phyloP scores from a whole-genome alignment of 345 rosid genomes.

The Gossypium mustelinum region DNA sequence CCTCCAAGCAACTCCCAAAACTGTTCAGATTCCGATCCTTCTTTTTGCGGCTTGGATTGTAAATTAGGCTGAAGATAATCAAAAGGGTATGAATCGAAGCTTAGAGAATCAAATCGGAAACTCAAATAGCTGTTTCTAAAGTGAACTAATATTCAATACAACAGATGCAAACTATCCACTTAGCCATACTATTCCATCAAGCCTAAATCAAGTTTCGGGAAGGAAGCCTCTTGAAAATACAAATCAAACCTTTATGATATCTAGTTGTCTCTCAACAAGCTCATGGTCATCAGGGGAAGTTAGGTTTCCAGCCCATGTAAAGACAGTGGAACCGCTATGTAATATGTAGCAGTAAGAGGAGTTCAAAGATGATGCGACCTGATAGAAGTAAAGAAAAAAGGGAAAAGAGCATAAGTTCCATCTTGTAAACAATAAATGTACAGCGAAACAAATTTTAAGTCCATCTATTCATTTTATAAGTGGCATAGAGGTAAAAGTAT shows the following conservation, averaged over 20 bases:
- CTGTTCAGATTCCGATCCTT: slow-evolving; percentile 87
- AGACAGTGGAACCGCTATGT: slow-evolving; percentile 68
- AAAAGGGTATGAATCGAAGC: slow-evolving; percentile 18
- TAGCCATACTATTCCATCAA: slow-evolving; percentile 6
- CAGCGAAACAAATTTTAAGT: not conserved
- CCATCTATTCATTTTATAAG: not conserved
- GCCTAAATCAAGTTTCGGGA: slow-evolving; percentile 1
- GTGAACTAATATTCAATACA: not conserved
- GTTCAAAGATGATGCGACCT: slow-evolving; percentile 87
- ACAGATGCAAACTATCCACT: not conserved
- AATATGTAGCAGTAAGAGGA: slow-evolving; percentile 92
- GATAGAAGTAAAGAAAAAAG: slow-evolving; percentile 18
- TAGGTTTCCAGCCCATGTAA: slow-evolving; percentile 91
- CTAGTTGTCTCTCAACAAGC: slow-evolving; percentile 89
- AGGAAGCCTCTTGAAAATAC: slow-evolving; percentile 12
- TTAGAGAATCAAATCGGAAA: slow-evolving; percentile 7
- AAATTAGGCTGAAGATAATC: slow-evolving; percentile 68
- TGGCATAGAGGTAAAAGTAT: not conserved
- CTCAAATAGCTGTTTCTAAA: not conserved
- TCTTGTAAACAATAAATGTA: not conserved
- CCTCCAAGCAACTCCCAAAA: slow-evolving; percentile 93
- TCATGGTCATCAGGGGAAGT: slow-evolving; percentile 71
- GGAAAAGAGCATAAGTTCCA: slow-evolving; percentile 7
- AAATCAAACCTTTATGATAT: slow-evolving; percentile 80
- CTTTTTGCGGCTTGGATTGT: slow-evolving; percentile 79